Evolutionary conservation across 352 stramenopile genomes (phyloP), one percentile per base, ranked within the genome.

Genomic region (Globisporangium radiosum): DNA sequence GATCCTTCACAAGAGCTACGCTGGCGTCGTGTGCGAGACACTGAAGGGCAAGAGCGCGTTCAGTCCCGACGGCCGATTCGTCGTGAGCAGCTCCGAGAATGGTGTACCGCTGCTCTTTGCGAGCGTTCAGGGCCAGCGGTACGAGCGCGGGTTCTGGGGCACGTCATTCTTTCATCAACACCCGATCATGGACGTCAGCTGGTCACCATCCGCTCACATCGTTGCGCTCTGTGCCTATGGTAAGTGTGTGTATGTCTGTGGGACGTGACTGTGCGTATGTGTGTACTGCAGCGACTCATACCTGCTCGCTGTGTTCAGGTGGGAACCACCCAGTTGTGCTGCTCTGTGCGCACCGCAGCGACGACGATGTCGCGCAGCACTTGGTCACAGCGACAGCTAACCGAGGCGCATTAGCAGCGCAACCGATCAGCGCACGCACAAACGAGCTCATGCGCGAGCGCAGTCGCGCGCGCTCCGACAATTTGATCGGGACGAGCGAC

Each of bases 1-100:
- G 51, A 57, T 90, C 37, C 65, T 91, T 8, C 85, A 89, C 69
- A 90, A 87, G 52, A 82, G 66, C 56, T 89, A 89, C 59, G 50
- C 65, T 2, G 77, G 81, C 9, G 58, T 90, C 3, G 53, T 55
- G 19, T 87, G 73, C 43, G 64, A 87, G 50, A 64, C 70, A 4
- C 59, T 82, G 36, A 58, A 87, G 1, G 58, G 81, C 17, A 74
- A 78, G 59, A 82, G 74, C 37, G 50, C 49, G 0, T 90, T 89
- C 59, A 90, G 77, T 50, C 72, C 81, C 0, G 81, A 93, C 58
- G 83, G 81, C 0, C 81, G 78, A 37, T 74, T 79, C 51, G 78
- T 89, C 7, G 71, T 77, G 13, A 82, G 70, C 42, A 77, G 78
- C 0, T 86, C 80, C 0, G 80, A 92, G 58, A 79, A 88, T 44